These are phyloP conservation scores for Fraxinus albicans DNA, from an alignment of 305 asterid genomes.

Conservation along the genomic window DNA sequence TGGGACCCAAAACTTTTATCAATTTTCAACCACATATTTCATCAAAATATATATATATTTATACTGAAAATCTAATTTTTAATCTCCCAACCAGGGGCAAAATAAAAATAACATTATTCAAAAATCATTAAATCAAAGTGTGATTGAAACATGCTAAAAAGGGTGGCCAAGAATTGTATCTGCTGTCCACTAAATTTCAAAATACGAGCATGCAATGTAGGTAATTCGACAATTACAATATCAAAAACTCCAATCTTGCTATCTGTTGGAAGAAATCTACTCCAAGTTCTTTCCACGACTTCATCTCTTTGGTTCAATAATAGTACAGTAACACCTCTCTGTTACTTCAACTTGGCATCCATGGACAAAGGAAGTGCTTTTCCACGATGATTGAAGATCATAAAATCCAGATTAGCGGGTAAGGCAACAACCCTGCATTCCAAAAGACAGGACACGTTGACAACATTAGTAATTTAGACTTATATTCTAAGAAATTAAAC, in stretches of 20 bases:
- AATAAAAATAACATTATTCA: too few species aligned
- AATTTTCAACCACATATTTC: too few species aligned
- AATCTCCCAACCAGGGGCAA: too few species aligned
- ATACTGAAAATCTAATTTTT: too few species aligned
- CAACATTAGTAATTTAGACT: conserved; percentile 10
- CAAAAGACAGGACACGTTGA: not conserved
- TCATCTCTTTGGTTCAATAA: conserved; percentile 16
- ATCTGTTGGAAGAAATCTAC: not conserved
- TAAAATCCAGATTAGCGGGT: conserved; percentile 84
- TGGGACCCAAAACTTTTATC: too few species aligned
- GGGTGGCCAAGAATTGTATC: not conserved
- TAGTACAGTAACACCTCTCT: not conserved
- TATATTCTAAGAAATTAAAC: not conserved
- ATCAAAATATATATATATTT: too few species aligned
- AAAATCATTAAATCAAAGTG: not conserved
- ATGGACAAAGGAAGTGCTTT: conserved; percentile 60
- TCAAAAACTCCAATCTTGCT: not conserved
- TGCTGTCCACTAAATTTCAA: not conserved
- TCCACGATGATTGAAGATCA: conserved; percentile 96
- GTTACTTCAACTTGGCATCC: conserved; percentile 59
- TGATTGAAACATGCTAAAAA: conserved; percentile 5
- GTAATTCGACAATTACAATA: not conserved
- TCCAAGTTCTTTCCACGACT: conserved; percentile 17
- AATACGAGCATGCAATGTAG: not conserved
- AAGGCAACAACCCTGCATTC: conserved; percentile 72